A percentile compares a stretch with the other conserved stretches of the same genome.
These are phyloP conservation scores for Pseudogymnoascus sp. DNA, from an alignment of 2,329 filamentous ascomycete genomes.

Conservation along the genomic window DNA sequence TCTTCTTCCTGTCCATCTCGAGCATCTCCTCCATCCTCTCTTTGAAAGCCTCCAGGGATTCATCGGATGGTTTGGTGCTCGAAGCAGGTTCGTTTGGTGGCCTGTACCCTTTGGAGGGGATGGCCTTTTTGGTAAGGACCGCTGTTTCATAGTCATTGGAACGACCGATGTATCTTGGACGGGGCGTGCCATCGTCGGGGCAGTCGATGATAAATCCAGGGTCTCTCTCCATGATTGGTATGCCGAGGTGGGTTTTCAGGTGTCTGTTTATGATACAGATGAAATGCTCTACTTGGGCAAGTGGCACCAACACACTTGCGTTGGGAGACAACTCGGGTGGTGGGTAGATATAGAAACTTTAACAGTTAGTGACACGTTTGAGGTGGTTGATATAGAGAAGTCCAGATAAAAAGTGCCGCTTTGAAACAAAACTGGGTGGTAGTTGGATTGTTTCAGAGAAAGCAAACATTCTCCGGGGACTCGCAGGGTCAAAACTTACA, in stretches of 20 bases:
- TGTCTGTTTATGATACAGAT: constrained; percentile 59
- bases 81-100: constrained; percentile 25
- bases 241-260: constrained; percentile 46
- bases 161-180: constrained; percentile 62
- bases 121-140: constrained; percentile 21
- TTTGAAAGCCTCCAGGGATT: constrained; percentile 43
- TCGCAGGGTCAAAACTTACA: constrained; percentile 49
- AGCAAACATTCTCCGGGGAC: neutral
- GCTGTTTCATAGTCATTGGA: constrained; percentile 39
- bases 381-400: constrained; percentile 16
- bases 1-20: constrained; percentile 44
- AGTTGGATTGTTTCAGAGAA: constrained; percentile 3
- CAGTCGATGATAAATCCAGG: constrained; percentile 59
- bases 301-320: constrained; percentile 58
- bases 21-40: constrained; percentile 47
- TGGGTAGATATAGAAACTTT: constrained; percentile 62
- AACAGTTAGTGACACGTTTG: neutral
- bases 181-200: constrained; percentile 50
- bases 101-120: constrained; percentile 29
- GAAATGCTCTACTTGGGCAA: constrained; percentile 58
- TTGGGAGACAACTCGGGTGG: constrained; percentile 37
- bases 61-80: constrained; percentile 30
- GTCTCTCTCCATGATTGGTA: constrained; percentile 49
- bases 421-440: neutral
- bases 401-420: neutral